A percentile compares a stretch with the other conserved stretches of the same genome.
Evolutionary conservation across 78 protist species (phyloP).

Genomic region (Cavenderia fasciculata): DNA sequence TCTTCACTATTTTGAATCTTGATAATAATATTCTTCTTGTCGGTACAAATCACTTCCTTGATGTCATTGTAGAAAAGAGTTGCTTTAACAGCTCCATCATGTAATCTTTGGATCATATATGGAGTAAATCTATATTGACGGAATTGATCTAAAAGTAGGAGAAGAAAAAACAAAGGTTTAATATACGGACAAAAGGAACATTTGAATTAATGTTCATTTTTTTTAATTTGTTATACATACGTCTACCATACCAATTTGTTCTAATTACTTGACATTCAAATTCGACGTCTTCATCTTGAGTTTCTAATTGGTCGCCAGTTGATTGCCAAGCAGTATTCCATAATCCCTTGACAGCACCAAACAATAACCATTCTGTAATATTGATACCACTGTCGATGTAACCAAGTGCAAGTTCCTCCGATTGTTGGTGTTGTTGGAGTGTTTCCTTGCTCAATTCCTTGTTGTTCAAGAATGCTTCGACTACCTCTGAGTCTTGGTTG

Average conservation of each 20-base stretch:
- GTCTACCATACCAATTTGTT: constrained; percentile 75
- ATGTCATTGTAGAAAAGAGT: constrained; percentile 48
- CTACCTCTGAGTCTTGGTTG: background rate
- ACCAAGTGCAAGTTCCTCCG: constrained; percentile 2
- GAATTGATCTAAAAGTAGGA: too few relatives aligned
- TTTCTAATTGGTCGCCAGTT: background rate
- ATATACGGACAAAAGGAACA: too few relatives aligned
- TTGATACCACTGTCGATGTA: constrained; percentile 19
- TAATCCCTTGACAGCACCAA: constrained; percentile 26
- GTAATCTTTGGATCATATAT: constrained; percentile 1
- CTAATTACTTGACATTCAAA: constrained; percentile 48
- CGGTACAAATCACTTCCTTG: background rate
- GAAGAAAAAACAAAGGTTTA: too few relatives aligned
- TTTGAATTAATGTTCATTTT: too few relatives aligned
- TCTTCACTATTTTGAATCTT: constrained; percentile 54
- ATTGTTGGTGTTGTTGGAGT: background rate
- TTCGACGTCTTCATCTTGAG: constrained; percentile 7
- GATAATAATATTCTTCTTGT: constrained; percentile 56
- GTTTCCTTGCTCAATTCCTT: background rate
- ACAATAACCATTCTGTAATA: constrained; percentile 51
- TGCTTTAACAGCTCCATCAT: constrained; percentile 1
- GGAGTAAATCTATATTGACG: constrained; percentile 58
- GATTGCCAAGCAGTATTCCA: constrained; percentile 25
- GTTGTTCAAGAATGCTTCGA: constrained; percentile 32
- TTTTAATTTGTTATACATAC: too few relatives aligned